Conservation (phyloP, 305 asterid genomes). For the Fraxinus angustifolia region DNA sequence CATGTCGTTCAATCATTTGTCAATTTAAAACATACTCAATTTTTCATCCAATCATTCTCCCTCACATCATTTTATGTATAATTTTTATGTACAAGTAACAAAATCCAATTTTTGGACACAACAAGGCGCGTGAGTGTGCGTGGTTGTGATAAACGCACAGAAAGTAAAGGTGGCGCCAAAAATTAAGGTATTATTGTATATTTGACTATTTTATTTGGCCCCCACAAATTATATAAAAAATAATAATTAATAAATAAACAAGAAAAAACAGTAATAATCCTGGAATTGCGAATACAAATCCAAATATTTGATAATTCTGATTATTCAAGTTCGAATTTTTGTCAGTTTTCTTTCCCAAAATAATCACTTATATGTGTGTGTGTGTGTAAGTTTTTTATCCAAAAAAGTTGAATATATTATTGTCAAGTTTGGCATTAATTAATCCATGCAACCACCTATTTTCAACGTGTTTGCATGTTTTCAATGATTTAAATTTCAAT, state of each 20-base stretch:
- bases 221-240: background rate
- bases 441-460: slow-evolving; percentile 25
- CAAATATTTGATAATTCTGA: background rate
- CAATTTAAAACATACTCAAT: too few relatives aligned
- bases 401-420: background rate
- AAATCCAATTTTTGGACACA: background rate
- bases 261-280: background rate
- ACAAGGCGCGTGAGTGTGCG: background rate
- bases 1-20: too few relatives aligned
- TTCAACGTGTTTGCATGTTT: slow-evolving; percentile 21
- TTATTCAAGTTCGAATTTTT: background rate
- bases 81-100: too few relatives aligned
- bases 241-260: background rate
- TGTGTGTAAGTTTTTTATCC: background rate
- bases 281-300: background rate
- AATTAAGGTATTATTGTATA: background rate
- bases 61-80: too few relatives aligned
- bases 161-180: background rate
- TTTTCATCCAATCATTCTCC: too few relatives aligned
- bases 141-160: background rate
- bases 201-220: background rate
- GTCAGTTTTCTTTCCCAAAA: background rate
- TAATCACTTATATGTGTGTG: background rate
- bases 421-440: background rate
- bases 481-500: slow-evolving; percentile 10